Evolutionary conservation across 768 basidiomycete genomes (phyloP).

Genomic region (Agaricus subrufescens): DNA sequence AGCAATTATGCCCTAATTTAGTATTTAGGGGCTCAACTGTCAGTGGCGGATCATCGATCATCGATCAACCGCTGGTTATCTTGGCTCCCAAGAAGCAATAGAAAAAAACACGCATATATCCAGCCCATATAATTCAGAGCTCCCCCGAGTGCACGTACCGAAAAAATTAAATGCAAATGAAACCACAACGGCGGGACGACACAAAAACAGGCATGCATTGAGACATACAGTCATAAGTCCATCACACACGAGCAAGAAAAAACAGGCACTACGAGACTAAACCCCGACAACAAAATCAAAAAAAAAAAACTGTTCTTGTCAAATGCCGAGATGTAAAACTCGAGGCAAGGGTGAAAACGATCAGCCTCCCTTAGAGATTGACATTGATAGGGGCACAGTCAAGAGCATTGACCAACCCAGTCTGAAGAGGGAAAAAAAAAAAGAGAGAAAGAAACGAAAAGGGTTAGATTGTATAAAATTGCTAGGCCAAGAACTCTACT

Average conservation of each 20-base stretch:
- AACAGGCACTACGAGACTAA: not conserved
- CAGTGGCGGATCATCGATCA: too few relatives aligned
- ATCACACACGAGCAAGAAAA: not conserved
- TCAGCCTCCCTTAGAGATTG: not conserved
- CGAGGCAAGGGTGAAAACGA: too few relatives aligned
- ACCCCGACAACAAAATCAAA: not conserved
- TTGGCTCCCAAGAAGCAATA: too few relatives aligned
- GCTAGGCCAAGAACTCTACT: not conserved
- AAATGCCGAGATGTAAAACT: too few relatives aligned
- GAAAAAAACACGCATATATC: too few relatives aligned
- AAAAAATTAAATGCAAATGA: conserved; percentile 7
- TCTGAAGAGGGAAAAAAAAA: not conserved
- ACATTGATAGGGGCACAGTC: conserved; percentile 4
- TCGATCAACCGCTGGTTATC: too few relatives aligned
- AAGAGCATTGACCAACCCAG: conserved; percentile 3
- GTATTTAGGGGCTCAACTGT: too few relatives aligned
- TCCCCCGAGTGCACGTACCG: not conserved
- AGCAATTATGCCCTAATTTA: too few relatives aligned
- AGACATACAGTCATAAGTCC: conserved; percentile 11
- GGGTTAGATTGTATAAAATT: not conserved
- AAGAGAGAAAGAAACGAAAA: too few relatives aligned
- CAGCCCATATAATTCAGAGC: too few relatives aligned
- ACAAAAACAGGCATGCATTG: not conserved
- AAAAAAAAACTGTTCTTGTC: too few relatives aligned
- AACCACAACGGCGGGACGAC: conserved; percentile 7